Evolutionary conservation across 2,329 filamentous ascomycete species (phyloP).

Genomic region (Fusarium duplospermum): DNA sequence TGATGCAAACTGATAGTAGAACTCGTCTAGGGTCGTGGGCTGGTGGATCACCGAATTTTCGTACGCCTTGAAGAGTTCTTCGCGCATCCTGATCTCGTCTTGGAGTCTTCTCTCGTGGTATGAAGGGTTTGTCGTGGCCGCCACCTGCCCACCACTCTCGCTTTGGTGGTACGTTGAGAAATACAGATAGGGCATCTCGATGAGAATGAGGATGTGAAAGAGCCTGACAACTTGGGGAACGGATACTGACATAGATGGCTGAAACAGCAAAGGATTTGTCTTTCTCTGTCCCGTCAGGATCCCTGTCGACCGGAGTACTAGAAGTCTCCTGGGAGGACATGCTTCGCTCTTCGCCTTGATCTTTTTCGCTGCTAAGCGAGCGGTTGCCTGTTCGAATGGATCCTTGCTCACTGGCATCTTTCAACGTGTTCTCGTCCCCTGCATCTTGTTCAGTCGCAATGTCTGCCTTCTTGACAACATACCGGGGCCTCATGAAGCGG

Average conservation of each 20-base stretch:
- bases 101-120: not conserved
- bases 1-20: constrained; percentile 25
- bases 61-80: not conserved
- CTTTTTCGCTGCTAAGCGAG: not conserved
- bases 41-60: constrained; percentile 14
- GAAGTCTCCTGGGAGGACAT: not conserved
- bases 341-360: too few species aligned
- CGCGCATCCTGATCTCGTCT: fast-evolving
- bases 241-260: not conserved
- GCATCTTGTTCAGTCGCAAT: fast-evolving
- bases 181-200: not conserved
- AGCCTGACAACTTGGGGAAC: fast-evolving
- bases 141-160: not conserved
- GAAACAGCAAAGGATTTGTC: not conserved
- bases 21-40: constrained; percentile 28
- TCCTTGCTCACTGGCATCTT: not conserved
- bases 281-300: too few species aligned
- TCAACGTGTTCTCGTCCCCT: not conserved
- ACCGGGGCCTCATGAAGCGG: not conserved
- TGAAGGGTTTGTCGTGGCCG: not conserved
- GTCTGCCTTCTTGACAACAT: not conserved
- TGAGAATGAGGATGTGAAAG: fast-evolving
- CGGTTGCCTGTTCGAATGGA: not conserved
- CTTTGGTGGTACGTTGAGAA: not conserved
- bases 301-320: too few species aligned